phyloP scores from a whole-genome alignment of 352 stramenopile species.

The Globisporangium takayamanum region DNA sequence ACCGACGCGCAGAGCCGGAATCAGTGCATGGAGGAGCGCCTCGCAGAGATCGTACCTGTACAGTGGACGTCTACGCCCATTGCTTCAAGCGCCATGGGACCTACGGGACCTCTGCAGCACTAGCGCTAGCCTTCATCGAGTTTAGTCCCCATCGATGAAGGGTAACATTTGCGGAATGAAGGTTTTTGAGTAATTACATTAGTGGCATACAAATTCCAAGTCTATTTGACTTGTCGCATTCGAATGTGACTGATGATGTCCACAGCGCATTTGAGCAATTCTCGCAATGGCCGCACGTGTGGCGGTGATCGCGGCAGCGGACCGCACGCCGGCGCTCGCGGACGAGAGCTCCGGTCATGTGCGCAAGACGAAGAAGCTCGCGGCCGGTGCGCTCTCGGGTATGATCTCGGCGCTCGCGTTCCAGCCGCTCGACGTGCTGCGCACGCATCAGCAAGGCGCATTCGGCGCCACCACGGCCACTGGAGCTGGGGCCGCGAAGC shows the following conservation, averaged over 20 bases:
- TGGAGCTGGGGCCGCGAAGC: not conserved
- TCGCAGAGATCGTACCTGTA: slow-evolving; percentile 28
- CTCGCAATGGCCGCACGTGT: slow-evolving; percentile 9
- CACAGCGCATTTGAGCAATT: not conserved
- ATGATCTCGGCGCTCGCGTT: slow-evolving; percentile 80
- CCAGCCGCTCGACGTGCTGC: slow-evolving; percentile 80
- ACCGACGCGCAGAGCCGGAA: slow-evolving; percentile 39
- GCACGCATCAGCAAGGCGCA: slow-evolving; percentile 78
- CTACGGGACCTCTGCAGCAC: too few relatives aligned
- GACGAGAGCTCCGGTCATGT: slow-evolving; percentile 11
- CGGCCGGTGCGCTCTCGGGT: slow-evolving; percentile 60
- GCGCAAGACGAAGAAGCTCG: slow-evolving; percentile 67
- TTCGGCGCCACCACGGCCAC: slow-evolving; percentile 29
- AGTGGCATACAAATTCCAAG: too few relatives aligned
- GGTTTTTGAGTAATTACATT: too few relatives aligned
- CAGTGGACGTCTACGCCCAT: too few relatives aligned
- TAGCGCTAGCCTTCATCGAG: too few relatives aligned
- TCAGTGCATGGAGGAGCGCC: slow-evolving; percentile 46
- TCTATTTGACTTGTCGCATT: not conserved
- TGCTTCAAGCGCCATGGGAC: too few relatives aligned
- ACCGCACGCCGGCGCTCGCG: slow-evolving; percentile 1
- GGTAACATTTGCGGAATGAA: too few relatives aligned
- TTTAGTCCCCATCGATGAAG: too few relatives aligned
- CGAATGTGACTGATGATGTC: not conserved
- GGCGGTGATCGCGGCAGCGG: slow-evolving; percentile 1